Evolutionary conservation across 441 rosid genomes (phyloP), one percentile per base, ranked within the genome.

Genomic region (Sinapis alba): DNA sequence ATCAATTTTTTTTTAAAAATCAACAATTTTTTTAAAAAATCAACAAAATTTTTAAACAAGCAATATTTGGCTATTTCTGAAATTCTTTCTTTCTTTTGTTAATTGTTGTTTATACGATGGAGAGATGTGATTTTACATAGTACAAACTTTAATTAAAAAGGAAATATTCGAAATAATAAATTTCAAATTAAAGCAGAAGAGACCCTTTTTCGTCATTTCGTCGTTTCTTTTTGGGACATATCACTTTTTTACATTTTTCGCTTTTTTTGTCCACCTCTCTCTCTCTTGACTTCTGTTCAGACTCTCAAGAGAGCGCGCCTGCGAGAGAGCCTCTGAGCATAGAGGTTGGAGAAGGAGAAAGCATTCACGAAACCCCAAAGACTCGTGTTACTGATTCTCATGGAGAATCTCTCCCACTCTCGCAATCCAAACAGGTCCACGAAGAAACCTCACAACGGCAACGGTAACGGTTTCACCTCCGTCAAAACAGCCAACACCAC

Each of bases 321-420:
- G 53, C 53, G 54, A n/a, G 1, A 23, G 0, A 65, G 27, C 62
- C 5, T 34, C 72, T 54, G 38, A 75, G 51, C 51, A n/a, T 9
- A 60, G 74, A 80, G 75, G 72, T 72, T 28, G 81, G 23, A 63
- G 71, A 71, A 27, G 59, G 19, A 67, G 32, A 62, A 38, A 7
- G 62, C 34, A 58, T 58, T 30, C 27, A 8, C 41, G 15, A 54
- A 79, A 61, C 81, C 83, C 83, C 75, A 67, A 34, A 32, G 41
- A 32, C 30, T 36, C 72, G n/a, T 38, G 78, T 20, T 21, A 15
- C 53, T 47, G 70, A 56, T 41, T 83, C 76, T 71, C 74, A 93
- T 94, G 98, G 95, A 94, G 72, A 89, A 87, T 73, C 84, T 82
- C 43, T 71, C 91, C 11, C 92, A 77, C 84, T 89, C 90, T 75